Conservation (phyloP, 768 basidiomycete species). For the Mycena kentingensis region DNA sequence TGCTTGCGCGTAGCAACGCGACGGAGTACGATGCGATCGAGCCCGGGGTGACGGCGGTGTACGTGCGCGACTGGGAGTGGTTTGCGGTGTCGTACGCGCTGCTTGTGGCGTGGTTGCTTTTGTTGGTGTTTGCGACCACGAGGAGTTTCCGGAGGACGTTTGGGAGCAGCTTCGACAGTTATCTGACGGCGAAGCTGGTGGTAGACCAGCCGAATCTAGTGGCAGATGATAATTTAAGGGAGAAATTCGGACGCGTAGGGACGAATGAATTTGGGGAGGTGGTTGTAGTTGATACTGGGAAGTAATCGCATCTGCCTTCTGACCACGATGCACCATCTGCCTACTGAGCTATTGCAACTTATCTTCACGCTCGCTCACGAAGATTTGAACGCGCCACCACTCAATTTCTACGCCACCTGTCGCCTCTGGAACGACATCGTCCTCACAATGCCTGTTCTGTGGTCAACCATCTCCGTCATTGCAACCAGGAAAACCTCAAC, state of each 20-base stretch:
- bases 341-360: too few relatives aligned
- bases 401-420: conserved; percentile 10
- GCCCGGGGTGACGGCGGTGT: conserved; percentile 6
- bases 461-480: conserved; percentile 8
- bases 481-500: conserved; percentile 3
- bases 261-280: not conserved
- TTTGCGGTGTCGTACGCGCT: conserved; percentile 6
- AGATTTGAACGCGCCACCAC: too few relatives aligned
- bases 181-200: conserved; percentile 14
- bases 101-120: conserved; percentile 12
- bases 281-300: not conserved
- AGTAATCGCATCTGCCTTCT: too few relatives aligned
- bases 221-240: not conserved
- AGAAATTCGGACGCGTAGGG: not conserved
- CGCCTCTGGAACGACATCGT: conserved; percentile 12
- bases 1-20: conserved; percentile 13
- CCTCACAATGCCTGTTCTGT: conserved; percentile 6
- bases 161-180: conserved; percentile 14
- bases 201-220: conserved; percentile 6
- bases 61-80: conserved; percentile 3
- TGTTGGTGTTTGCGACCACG: conserved; percentile 5
- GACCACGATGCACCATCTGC: too few relatives aligned
- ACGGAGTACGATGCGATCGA: conserved; percentile 10
- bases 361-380: too few relatives aligned
- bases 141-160: conserved; percentile 16